Conservation (phyloP, 495 filamentous ascomycete species). For the Hyaloscypha bicolor region DNA sequence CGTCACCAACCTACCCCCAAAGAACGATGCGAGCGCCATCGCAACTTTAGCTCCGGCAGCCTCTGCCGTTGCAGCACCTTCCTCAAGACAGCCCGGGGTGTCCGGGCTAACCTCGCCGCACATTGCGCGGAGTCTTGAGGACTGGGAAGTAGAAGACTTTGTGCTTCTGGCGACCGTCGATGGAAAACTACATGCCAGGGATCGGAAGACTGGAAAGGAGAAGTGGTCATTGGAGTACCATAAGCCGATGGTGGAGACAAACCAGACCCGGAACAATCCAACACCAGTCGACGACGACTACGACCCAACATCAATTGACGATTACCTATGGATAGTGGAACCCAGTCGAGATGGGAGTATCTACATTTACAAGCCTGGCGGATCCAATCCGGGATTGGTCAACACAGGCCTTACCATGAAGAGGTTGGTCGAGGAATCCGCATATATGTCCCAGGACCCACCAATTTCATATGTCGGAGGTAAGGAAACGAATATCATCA, state of each 20-base stretch:
- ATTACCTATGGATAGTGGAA: conserved; percentile 96
- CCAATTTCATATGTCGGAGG: conserved; percentile 86
- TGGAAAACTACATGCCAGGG: conserved; percentile 90
- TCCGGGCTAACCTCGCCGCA: conserved; percentile 79
- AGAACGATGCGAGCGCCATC: conserved; percentile 82
- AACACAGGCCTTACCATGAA: conserved; percentile 86
- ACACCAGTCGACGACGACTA: conserved; percentile 56
- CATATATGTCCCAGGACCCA: conserved; percentile 67
- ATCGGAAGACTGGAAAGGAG: conserved; percentile 79
- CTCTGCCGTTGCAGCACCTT: conserved; percentile 80
- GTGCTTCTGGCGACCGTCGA: conserved; percentile 99
- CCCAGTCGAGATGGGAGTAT: conserved; percentile 84
- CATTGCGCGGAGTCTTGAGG: conserved; percentile 91
- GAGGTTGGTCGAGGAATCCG: conserved; percentile 73
- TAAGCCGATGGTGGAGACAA: conserved; percentile 86
- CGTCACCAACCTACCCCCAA: conserved; percentile 34
- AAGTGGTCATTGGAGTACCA: conserved; percentile 84
- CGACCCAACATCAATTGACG: conserved; percentile 59
- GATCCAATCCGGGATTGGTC: conserved; percentile 68
- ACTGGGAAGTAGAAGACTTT: conserved; percentile 99
- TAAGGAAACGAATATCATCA: conserved; percentile 87
- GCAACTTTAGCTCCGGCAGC: conserved; percentile 89
- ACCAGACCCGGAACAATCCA: conserved; percentile 74
- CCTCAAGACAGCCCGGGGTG: conserved; percentile 65
- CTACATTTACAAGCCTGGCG: conserved; percentile 81